phyloP scores from a whole-genome alignment of 75 land plant species.

The Chamaecyparis obtusa region DNA sequence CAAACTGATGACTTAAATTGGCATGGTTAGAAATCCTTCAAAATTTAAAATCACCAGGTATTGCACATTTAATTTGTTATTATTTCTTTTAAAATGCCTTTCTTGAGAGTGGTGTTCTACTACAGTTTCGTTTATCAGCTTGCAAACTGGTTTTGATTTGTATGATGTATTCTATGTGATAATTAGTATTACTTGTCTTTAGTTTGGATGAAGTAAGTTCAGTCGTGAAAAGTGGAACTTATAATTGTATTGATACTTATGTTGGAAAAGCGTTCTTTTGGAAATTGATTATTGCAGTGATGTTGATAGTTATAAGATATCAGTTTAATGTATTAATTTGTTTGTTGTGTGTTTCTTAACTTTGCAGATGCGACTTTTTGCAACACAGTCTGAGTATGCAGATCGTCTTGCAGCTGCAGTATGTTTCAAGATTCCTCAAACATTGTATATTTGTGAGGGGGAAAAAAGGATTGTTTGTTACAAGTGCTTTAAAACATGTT shows the following conservation, averaged over 20 bases:
- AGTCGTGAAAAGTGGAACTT: neutral
- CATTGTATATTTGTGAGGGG: constrained; percentile 3
- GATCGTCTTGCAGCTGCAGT: constrained; percentile 88
- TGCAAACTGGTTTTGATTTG: no score
- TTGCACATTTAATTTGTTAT: no score
- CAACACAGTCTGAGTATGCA: constrained; percentile 86
- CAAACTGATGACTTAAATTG: neutral
- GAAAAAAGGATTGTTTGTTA: neutral
- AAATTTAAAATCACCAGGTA: no score
- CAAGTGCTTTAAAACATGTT: neutral
- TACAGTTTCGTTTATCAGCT: neutral
- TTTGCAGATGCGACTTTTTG: constrained; percentile 81
- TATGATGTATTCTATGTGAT: neutral
- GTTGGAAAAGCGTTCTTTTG: neutral
- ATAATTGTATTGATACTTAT: neutral
- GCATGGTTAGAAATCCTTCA: neutral
- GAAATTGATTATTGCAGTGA: neutral
- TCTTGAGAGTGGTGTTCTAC: neutral
- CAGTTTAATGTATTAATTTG: neutral
- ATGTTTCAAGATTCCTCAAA: constrained; percentile 16
- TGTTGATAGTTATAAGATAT: neutral
- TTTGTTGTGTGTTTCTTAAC: neutral
- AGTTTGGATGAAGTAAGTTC: neutral
- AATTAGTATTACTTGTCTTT: neutral
- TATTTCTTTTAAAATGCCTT: neutral